phyloP scores from a whole-genome alignment of 2,329 filamentous ascomycete genomes.

The Talaromyces sp. region DNA sequence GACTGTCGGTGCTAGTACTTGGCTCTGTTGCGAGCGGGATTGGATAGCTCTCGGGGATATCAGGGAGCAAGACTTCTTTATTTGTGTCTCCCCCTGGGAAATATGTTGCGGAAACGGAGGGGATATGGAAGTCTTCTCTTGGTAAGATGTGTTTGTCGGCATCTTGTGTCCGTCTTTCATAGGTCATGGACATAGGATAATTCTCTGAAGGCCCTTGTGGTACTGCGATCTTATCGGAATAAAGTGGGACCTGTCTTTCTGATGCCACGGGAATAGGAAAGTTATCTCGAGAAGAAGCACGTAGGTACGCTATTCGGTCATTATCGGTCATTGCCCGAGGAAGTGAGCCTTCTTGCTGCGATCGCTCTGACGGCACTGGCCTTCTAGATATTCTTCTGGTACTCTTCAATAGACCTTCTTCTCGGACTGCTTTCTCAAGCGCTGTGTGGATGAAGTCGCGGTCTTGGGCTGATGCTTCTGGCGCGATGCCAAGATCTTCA shows the following conservation, averaged over 20 bases:
- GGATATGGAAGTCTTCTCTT: slow-evolving; percentile 17
- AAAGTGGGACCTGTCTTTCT: neutral
- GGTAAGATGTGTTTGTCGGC: slow-evolving; percentile 6
- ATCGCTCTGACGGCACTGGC: no score
- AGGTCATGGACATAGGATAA: neutral
- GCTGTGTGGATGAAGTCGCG: slow-evolving; percentile 15
- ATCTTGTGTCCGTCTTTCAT: neutral
- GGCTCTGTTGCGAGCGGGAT: slow-evolving; percentile 8
- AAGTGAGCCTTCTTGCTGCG: no score
- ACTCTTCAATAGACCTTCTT: slow-evolving; percentile 7
- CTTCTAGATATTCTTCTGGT: neutral
- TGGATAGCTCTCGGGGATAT: slow-evolving; percentile 3
- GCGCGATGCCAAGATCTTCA: slow-evolving; percentile 8
- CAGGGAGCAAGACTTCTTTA: slow-evolving; percentile 8
- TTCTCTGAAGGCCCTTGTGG: neutral
- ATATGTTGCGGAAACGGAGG: slow-evolving; percentile 9
- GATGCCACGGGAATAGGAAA: no score
- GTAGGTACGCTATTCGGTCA: no score
- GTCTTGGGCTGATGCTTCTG: slow-evolving; percentile 12
- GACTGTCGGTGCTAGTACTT: neutral
- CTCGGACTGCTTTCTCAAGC: slow-evolving; percentile 8
- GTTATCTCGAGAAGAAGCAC: no score
- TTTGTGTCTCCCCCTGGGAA: slow-evolving; percentile 7
- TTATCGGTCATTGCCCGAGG: neutral
- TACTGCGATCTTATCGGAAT: slow-evolving; percentile 10